Evolutionary conservation across 1,139 yeast genomes (phyloP).

Genomic region (Nakaseomyces nivariensis): DNA sequence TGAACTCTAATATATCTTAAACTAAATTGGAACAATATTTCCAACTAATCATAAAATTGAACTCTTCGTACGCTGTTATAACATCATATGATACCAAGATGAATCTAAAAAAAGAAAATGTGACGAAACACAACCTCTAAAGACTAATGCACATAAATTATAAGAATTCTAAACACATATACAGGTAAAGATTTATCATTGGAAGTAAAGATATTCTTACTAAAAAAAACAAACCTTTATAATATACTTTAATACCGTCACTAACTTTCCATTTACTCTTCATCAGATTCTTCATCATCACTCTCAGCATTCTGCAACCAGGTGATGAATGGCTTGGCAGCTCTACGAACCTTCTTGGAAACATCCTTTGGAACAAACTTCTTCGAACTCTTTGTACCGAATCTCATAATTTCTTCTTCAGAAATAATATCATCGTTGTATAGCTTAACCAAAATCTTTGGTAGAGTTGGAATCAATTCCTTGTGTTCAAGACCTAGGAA

Average conservation of each 20-base stretch:
- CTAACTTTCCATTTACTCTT: neutral
- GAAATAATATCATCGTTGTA: slow-evolving; percentile 77
- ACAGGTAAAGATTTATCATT: neutral
- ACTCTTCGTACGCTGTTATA: neutral
- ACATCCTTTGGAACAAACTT: slow-evolving; percentile 88
- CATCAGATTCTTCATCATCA: slow-evolving; percentile 39
- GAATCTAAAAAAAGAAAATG: no score
- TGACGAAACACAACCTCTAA: neutral
- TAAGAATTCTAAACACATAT: slow-evolving; percentile 2
- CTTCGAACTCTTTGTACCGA: slow-evolving; percentile 91
- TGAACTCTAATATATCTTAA: no score
- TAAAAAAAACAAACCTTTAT: neutral
- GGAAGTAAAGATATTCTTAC: neutral
- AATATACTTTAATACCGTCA: neutral
- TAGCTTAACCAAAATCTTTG: slow-evolving; percentile 70
- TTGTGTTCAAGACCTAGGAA: slow-evolving; percentile 77
- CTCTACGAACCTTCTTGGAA: slow-evolving; percentile 88
- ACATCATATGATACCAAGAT: no score
- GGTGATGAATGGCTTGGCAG: slow-evolving; percentile 88
- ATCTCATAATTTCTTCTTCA: slow-evolving; percentile 69
- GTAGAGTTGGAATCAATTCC: slow-evolving; percentile 60
- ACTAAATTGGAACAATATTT: no score
- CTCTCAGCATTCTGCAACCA: slow-evolving; percentile 94
- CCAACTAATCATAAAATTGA: neutral
- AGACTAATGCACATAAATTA: slow-evolving; percentile 1